Percentiles rank a stretch among this genome's conserved stretches.
phyloP scores from a whole-genome alignment of 805 yeast species.

The Wickerhamomyces queroliae region DNA sequence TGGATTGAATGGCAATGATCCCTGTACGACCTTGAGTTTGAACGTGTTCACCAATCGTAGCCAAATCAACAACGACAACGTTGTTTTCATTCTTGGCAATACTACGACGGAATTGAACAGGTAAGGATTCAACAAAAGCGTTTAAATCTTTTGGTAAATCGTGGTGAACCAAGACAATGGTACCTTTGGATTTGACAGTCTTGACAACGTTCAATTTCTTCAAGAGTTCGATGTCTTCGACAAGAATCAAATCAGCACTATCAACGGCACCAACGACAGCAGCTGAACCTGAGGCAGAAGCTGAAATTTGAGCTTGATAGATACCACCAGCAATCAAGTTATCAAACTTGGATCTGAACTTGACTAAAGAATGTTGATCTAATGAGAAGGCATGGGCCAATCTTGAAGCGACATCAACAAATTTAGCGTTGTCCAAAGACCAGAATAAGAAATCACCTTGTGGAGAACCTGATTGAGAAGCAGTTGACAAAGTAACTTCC shows the following conservation, averaged over 20 bases:
- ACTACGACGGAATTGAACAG: constrained; percentile 44
- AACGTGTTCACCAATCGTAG: constrained; percentile 58
- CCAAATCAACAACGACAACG: constrained; percentile 55
- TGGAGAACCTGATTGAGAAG: constrained; percentile 8
- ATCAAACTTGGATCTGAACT: constrained; percentile 64
- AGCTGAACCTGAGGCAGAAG: constrained; percentile 14
- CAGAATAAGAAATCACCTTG: constrained; percentile 45
- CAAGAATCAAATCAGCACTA: constrained; percentile 56
- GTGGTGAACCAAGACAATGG: constrained; percentile 40
- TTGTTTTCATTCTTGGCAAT: constrained; percentile 47
- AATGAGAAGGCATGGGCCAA: constrained; percentile 67
- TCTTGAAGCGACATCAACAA: constrained; percentile 51
- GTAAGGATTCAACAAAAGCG: constrained; percentile 47
- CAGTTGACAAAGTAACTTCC: constrained; percentile 2
- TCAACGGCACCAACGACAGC: constrained; percentile 34
- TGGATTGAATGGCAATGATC: constrained; percentile 70
- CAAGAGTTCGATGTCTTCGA: constrained; percentile 55
- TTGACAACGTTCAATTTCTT: constrained; percentile 56
- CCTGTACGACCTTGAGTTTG: constrained; percentile 72
- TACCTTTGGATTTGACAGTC: constrained; percentile 50
- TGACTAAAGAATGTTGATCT: constrained; percentile 45
- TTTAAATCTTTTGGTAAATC: constrained; percentile 32
- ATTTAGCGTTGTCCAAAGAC: constrained; percentile 59
- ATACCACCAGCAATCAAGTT: constrained; percentile 69
- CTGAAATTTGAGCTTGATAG: constrained; percentile 57